These are phyloP conservation scores for Hypoxylon crocopeplum DNA, from an alignment of 495 filamentous ascomycete genomes.

Conservation along the genomic window DNA sequence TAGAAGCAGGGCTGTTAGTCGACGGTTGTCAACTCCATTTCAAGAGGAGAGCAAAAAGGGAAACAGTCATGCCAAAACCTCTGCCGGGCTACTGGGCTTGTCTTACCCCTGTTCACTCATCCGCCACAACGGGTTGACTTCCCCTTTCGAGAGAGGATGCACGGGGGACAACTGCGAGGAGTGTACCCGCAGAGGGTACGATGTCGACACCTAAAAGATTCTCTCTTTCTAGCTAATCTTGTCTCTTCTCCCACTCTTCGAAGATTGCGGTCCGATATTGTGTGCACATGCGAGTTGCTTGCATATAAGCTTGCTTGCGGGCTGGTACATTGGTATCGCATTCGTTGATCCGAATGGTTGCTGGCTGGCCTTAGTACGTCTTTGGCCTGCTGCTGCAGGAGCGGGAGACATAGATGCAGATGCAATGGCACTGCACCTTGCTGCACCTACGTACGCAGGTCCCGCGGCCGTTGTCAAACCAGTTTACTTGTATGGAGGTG, in stretches of 20 bases:
- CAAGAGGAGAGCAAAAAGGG: not conserved
- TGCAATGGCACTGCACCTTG: slow-evolving; percentile 37
- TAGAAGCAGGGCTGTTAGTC: slow-evolving; percentile 23
- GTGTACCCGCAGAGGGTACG: not conserved
- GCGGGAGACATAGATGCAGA: slow-evolving; percentile 26
- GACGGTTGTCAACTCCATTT: not conserved
- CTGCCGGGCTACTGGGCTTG: slow-evolving; percentile 13
- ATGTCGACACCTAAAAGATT: slow-evolving; percentile 13
- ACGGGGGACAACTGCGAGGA: slow-evolving; percentile 8
- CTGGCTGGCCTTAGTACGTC: not conserved
- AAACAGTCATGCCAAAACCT: slow-evolving; percentile 6
- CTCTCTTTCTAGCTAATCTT: slow-evolving; percentile 17
- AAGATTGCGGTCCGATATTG: slow-evolving; percentile 27
- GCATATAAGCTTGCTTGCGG: slow-evolving; percentile 20
- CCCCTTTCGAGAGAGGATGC: slow-evolving; percentile 23
- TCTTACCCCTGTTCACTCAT: slow-evolving; percentile 18
- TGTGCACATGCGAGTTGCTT: slow-evolving; percentile 27
- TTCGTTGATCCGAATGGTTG: slow-evolving; percentile 24
- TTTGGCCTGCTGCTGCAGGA: slow-evolving; percentile 24
- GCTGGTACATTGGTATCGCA: slow-evolving; percentile 6
- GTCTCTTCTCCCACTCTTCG: slow-evolving; percentile 8
- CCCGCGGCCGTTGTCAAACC: slow-evolving; percentile 14
- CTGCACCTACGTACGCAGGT: too few species aligned
- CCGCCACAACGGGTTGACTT: slow-evolving; percentile 22
- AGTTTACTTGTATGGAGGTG: too few species aligned